Evolutionary conservation across 2,329 filamentous ascomycete genomes (phyloP).

Genomic region (Passalora sequoiae): DNA sequence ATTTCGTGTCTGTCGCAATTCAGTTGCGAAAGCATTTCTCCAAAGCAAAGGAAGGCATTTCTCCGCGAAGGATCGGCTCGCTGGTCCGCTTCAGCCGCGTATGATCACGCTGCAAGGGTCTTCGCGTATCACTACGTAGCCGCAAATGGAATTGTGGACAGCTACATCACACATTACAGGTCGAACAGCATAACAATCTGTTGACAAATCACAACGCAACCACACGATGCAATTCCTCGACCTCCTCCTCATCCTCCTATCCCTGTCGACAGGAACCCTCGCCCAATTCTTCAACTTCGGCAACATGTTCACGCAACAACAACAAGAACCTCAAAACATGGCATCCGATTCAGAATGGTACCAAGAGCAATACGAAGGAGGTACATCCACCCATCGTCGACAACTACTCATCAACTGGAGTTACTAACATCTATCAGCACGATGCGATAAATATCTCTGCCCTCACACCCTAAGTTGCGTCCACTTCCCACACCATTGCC

Average conservation of each 20-base stretch:
- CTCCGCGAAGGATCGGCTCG: background rate
- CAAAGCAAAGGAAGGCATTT: too few relatives aligned
- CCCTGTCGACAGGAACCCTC: slow-evolving; percentile 51
- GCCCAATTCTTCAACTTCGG: slow-evolving; percentile 94
- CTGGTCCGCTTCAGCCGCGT: background rate
- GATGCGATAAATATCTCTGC: slow-evolving; percentile 90
- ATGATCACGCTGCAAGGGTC: too few relatives aligned
- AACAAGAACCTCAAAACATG: slow-evolving; percentile 68
- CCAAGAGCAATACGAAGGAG: slow-evolving; percentile 61
- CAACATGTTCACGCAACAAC: slow-evolving; percentile 76
- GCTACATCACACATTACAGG: background rate
- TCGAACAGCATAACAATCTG: background rate
- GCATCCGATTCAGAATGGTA: slow-evolving; percentile 81
- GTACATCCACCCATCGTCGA: slow-evolving; percentile 46
- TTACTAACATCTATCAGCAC: slow-evolving; percentile 47
- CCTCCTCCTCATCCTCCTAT: slow-evolving; percentile 52
- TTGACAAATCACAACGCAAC: slow-evolving; percentile 5
- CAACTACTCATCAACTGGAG: too few relatives aligned
- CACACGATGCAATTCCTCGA: slow-evolving; percentile 32
- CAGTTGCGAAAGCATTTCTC: too few relatives aligned
- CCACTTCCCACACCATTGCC: slow-evolving; percentile 93
- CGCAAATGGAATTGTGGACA: background rate
- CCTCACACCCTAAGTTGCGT: slow-evolving; percentile 93
- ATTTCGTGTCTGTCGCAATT: too few relatives aligned
- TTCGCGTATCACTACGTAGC: too few relatives aligned